Evolutionary conservation across 1,284 basidiomycete genomes (phyloP).

Genomic region (Hypsizygus ulmarius): DNA sequence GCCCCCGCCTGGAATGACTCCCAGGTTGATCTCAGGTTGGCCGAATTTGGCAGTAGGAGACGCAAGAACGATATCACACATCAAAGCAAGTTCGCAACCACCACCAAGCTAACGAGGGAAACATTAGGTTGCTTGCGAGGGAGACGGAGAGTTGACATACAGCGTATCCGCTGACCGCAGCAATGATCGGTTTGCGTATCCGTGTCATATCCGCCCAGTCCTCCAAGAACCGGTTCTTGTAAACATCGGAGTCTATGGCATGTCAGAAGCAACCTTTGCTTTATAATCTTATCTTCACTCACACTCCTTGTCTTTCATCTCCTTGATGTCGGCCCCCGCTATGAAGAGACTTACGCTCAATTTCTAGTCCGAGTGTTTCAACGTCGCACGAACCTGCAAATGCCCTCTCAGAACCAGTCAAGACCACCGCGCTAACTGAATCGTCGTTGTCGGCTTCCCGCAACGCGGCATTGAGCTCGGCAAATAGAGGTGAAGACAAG

Average conservation of each 20-base stretch:
- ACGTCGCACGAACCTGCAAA: conserved; percentile 71
- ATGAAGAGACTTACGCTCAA: conserved; percentile 8
- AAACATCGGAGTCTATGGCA: conserved; percentile 74
- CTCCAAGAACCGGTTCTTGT: conserved; percentile 86
- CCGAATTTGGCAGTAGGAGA: conserved; percentile 92
- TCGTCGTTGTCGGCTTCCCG: conserved; percentile 72
- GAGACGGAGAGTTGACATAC: conserved; percentile 45
- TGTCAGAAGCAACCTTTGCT: neutral
- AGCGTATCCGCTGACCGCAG: conserved; percentile 94
- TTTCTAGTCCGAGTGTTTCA: neutral
- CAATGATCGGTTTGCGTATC: conserved; percentile 91
- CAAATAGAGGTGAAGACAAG: conserved; percentile 77
- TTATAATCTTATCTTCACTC: conserved; percentile 25
- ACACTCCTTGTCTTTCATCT: conserved; percentile 93
- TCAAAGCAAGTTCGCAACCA: conserved; percentile 94
- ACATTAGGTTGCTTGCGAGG: neutral
- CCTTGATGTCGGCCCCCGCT: conserved; percentile 91
- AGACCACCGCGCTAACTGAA: conserved; percentile 78
- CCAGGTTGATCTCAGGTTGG: conserved; percentile 97
- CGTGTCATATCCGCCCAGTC: conserved; percentile 80
- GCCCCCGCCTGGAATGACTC: conserved; percentile 92
- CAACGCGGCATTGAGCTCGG: conserved; percentile 76
- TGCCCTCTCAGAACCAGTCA: conserved; percentile 92
- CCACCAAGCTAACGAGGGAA: conserved; percentile 73
- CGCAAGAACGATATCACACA: conserved; percentile 97